A percentile compares a stretch with the other conserved stretches of the same genome.
Evolutionary conservation across 495 filamentous ascomycete genomes (phyloP).

Genomic region (Podospora sp.): DNA sequence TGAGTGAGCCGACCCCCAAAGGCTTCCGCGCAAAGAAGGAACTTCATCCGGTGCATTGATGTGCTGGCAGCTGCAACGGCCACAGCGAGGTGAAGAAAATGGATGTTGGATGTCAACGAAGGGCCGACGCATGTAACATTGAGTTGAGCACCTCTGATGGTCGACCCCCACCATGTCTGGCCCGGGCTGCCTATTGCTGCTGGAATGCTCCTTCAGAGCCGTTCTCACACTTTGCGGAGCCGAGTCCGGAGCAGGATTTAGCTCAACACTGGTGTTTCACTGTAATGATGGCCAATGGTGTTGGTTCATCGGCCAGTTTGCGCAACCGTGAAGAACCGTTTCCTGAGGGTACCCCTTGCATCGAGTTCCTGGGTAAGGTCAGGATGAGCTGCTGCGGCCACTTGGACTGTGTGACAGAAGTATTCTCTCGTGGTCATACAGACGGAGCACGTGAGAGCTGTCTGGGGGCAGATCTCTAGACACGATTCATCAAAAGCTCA

Average conservation of each 20-base stretch:
- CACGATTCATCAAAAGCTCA: not conserved
- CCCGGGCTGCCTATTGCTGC: not conserved
- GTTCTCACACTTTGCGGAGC: not conserved
- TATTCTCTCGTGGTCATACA: not conserved
- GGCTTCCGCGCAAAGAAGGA: slow-evolving; percentile 16
- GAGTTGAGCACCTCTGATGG: not conserved
- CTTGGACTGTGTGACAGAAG: not conserved
- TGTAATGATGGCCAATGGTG: not conserved
- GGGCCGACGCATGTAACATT: not conserved
- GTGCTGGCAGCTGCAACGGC: slow-evolving; percentile 21
- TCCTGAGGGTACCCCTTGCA: not conserved
- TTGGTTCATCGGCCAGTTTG: not conserved
- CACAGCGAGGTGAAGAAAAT: slow-evolving; percentile 2
- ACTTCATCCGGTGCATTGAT: slow-evolving; percentile 27
- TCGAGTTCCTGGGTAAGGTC: not conserved
- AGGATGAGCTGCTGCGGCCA: not conserved
- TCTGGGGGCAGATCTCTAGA: not conserved
- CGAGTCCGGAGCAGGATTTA: slow-evolving; percentile 4
- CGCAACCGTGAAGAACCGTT: not conserved
- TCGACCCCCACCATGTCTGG: slow-evolving; percentile 8
- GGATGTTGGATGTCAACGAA: not conserved
- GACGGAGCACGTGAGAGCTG: not conserved
- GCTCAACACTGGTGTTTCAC: not conserved
- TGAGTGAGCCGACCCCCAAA: not conserved
- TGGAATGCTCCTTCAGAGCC: no score